Conservation (phyloP, 345 rosid species). For the Eucalyptus viminalis region DNA sequence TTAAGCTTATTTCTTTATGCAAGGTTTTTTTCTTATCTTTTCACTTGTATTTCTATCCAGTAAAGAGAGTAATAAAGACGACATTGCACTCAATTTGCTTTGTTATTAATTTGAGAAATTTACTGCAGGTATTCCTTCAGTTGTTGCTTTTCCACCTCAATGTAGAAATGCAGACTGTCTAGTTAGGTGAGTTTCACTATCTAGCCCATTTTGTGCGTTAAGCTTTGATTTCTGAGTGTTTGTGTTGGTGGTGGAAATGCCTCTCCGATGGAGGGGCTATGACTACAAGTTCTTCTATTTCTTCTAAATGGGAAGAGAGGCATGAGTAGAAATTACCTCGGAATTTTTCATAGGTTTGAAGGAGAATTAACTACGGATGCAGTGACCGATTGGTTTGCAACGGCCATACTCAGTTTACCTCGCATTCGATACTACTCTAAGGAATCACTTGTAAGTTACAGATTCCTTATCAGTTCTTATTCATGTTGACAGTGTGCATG, state of each 20-base stretch:
- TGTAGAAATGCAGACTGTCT: conserved; percentile 65
- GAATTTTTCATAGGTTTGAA: conserved; percentile 44
- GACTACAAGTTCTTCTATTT: background rate
- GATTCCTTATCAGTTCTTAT: background rate
- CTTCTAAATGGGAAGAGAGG: background rate
- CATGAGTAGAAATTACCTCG: background rate
- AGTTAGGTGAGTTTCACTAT: conserved; percentile 39
- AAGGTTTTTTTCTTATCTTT: background rate
- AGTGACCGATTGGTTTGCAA: conserved; percentile 80
- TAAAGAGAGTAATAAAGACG: background rate
- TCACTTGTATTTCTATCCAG: background rate
- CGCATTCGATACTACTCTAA: conserved; percentile 73
- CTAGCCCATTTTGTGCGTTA: background rate
- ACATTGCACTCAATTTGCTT: background rate
- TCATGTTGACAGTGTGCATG: background rate
- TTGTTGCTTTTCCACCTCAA: conserved; percentile 59
- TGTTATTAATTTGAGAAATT: background rate
- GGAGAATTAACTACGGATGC: conserved; percentile 70
- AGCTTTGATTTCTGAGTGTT: background rate
- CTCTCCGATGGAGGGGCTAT: background rate
- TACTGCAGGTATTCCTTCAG: conserved; percentile 67
- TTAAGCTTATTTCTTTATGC: background rate
- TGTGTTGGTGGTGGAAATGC: background rate
- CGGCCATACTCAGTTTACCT: conserved; percentile 56
- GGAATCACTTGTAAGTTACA: conserved; percentile 66